Evolutionary conservation across 2,329 filamentous ascomycete genomes (phyloP).

Genomic region (Uncinocarpus reesii): DNA sequence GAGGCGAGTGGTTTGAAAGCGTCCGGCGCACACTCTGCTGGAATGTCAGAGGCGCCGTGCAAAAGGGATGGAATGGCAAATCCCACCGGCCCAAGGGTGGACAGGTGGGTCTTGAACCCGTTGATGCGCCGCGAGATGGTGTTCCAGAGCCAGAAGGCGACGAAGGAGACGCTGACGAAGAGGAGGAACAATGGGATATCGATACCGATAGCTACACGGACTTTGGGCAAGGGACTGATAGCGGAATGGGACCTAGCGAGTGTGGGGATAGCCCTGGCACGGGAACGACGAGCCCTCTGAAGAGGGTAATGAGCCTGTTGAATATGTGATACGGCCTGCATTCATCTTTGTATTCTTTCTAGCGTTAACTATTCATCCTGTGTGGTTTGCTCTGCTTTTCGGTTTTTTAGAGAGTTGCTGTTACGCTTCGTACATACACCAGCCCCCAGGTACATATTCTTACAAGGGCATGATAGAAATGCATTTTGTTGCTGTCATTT

Average conservation of each 20-base stretch:
- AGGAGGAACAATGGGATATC: constrained; percentile 74
- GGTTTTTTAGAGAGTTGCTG: neutral
- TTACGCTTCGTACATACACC: neutral
- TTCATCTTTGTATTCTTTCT: neutral
- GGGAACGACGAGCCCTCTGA: constrained; percentile 56
- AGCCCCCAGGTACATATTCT: neutral
- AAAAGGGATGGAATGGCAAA: constrained; percentile 66
- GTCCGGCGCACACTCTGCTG: constrained; percentile 84
- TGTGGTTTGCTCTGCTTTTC: neutral
- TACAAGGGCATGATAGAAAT: neutral
- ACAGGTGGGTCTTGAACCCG: neutral
- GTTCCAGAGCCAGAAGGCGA: constrained; percentile 11
- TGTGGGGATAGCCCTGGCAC: constrained; percentile 49
- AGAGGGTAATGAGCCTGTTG: constrained; percentile 63
- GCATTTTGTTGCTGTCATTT: neutral
- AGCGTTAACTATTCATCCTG: neutral
- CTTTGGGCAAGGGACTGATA: constrained; percentile 31
- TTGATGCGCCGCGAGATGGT: neutral
- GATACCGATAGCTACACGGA: constrained; percentile 58
- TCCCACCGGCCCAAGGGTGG: constrained; percentile 26
- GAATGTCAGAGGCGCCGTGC: constrained; percentile 85
- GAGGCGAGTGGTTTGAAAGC: constrained; percentile 93
- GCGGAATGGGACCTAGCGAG: constrained; percentile 50
- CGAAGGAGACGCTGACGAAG: constrained; percentile 42
- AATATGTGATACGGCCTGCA: constrained; percentile 41